Percentiles rank a stretch among this genome's conserved stretches.
Conservation (phyloP, 2,329 filamentous ascomycete genomes). For the Didymella keratinophila region DNA sequence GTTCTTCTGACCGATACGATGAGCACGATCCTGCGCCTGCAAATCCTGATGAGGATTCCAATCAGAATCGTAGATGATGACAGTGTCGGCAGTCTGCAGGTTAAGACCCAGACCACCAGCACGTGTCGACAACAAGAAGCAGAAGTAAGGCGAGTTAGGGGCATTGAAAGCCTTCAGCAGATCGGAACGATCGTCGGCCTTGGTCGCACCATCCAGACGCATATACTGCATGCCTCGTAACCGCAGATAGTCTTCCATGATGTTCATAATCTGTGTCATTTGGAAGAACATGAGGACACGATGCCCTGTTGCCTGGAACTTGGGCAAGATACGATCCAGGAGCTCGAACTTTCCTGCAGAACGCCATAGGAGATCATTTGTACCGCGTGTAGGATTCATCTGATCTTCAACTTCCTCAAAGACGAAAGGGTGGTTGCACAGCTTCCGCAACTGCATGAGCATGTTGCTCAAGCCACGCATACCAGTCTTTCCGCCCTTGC, state of each 20-base stretch:
- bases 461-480: conserved; percentile 98
- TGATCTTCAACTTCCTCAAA: conserved; percentile 98
- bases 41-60: conserved; percentile 99
- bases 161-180: conserved; percentile 89
- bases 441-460: conserved; percentile 98
- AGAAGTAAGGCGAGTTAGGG: conserved; percentile 90
- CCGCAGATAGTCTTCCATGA: conserved; percentile 98
- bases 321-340: conserved; percentile 88
- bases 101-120: conserved; percentile 98
- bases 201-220: conserved; percentile 94
- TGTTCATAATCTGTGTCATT: conserved; percentile 99
- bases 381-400: conserved; percentile 88
- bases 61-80: conserved; percentile 99
- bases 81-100: conserved; percentile 95
- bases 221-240: conserved; percentile 85
- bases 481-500: conserved; percentile 92
- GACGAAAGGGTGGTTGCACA: conserved; percentile 99
- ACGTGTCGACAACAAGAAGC: conserved; percentile 97
- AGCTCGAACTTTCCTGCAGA: conserved; percentile 97
- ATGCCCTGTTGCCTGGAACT: conserved; percentile 90
- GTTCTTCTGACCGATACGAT: conserved; percentile 99
- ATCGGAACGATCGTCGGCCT: conserved; percentile 95
- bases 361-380: conserved; percentile 94
- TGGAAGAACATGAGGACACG: conserved; percentile 99
- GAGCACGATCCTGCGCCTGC: conserved; percentile 98